A percentile compares a stretch with the other conserved stretches of the same genome.
phyloP scores from a whole-genome alignment of 768 basidiomycete species.

The Calocera cornea region DNA sequence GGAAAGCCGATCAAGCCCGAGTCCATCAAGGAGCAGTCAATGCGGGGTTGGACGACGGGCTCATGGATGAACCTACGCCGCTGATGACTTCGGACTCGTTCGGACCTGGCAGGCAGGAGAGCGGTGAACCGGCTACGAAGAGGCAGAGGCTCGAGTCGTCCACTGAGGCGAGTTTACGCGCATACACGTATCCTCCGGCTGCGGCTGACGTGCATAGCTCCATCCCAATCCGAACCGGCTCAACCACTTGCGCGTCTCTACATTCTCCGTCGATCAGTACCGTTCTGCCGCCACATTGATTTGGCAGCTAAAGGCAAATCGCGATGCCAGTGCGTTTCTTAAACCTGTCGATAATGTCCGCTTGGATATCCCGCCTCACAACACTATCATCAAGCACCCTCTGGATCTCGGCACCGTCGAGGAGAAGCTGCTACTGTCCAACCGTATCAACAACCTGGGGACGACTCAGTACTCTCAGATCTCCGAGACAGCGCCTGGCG shows the following conservation, averaged over 20 bases:
- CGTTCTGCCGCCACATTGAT: constrained; percentile 68
- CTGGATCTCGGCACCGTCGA: constrained; percentile 94
- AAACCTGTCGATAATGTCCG: constrained; percentile 79
- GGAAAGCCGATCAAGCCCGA: no score
- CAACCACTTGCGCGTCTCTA: constrained; percentile 26
- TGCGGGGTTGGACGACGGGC: neutral
- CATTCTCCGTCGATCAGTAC: constrained; percentile 54
- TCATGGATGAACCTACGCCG: neutral
- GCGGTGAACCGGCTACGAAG: neutral
- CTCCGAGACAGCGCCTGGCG: neutral
- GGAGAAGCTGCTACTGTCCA: constrained; percentile 67
- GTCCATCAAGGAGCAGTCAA: neutral
- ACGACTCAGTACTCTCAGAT: neutral
- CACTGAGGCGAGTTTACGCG: neutral
- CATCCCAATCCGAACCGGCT: neutral
- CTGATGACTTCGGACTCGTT: neutral
- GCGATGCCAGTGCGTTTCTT: constrained; percentile 69
- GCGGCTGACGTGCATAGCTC: neutral
- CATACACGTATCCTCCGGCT: neutral
- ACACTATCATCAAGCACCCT: constrained; percentile 69
- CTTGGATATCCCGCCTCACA: constrained; percentile 67
- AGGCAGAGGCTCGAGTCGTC: neutral
- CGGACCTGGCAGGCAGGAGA: neutral
- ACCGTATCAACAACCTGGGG: constrained; percentile 35
- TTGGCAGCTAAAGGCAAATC: constrained; percentile 70